A percentile compares a stretch with the other conserved stretches of the same genome.
Evolutionary conservation across 176 grass and related monocot genomes (phyloP).

Genomic region (Ampelocalamus luodianensis): DNA sequence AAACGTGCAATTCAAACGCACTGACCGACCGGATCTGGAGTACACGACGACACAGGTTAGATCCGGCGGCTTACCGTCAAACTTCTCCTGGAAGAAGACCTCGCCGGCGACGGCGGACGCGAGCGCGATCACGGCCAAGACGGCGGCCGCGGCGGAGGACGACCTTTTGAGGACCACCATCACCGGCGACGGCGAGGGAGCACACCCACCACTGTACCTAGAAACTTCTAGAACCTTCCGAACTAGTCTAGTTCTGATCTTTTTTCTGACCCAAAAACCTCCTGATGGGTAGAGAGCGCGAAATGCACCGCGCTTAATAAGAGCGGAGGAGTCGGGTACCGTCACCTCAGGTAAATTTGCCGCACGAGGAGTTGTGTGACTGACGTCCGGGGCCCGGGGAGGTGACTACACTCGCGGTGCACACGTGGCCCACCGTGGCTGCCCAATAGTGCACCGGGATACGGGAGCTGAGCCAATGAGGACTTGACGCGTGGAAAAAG

Average conservation of each 20-base stretch:
- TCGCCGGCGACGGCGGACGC: conserved; percentile 53
- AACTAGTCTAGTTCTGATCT: background rate
- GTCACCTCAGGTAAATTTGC: background rate
- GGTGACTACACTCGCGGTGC: background rate
- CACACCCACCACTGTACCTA: background rate
- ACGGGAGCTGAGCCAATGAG: background rate
- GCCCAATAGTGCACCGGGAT: background rate
- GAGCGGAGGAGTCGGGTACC: background rate
- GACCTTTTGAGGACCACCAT: conserved; percentile 52
- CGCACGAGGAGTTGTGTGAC: background rate
- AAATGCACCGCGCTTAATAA: conserved; percentile 33
- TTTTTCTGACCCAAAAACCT: background rate
- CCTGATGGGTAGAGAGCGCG: conserved; percentile 29
- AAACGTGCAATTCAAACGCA: background rate
- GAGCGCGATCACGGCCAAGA: conserved; percentile 47
- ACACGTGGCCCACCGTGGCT: conserved; percentile 3
- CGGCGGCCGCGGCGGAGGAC: conserved; percentile 19
- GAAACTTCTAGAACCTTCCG: conserved; percentile 35
- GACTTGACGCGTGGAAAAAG: conserved; percentile 20
- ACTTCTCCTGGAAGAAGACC: conserved; percentile 82
- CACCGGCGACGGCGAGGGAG: background rate
- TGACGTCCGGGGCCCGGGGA: background rate
- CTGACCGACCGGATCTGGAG: background rate
- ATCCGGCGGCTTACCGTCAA: conserved; percentile 49
- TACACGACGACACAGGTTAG: background rate